Evolutionary conservation across 257 asterid genomes (phyloP), one percentile per base, ranked within the genome.

Genomic region (Scutellaria baicalensis): DNA sequence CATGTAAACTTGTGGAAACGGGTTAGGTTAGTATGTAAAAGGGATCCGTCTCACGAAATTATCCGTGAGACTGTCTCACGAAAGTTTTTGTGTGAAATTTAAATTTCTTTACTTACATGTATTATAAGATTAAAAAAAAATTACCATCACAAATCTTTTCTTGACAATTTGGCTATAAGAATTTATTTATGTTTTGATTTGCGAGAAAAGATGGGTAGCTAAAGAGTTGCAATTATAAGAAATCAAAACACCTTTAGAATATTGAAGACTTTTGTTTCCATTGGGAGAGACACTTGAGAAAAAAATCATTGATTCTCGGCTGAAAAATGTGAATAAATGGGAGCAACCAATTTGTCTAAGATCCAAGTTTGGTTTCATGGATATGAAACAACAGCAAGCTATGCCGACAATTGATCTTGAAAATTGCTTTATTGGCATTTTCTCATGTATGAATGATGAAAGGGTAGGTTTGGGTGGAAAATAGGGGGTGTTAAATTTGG

Each of bases 291-390:
- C 17, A 5, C 17, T 33, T 20, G 60, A 13, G 14, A 55, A 23
- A 13, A 33, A 55, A 23, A 50, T 35, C 58, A 48, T 31, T 43
- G 2, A 42, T 63, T 33, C 14, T 18, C 43, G 49, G 31, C 61
- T 33, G 23, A 14, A 39, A 66, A n/a, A 68, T 68, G 65, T 68
- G 64, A 68, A 68, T 20, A 55, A 44, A 40, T 55, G 44, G 44
- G 40, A 52, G 64, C 63, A 51, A 31, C 11, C 54, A 38, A 17
- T 42, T 36, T 36, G 61, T 51, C 8, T 38, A 33, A 33, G 13
- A 35, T 9, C 45, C 62, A 11, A 66, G 71, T 27, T 55, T 55
- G 39, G 42, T 31, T 12, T 56, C 18, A 27, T 56, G 9, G 2
- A 13, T 3, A 3, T 36, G n/a, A 54, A 9, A 5, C 14, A 23